Evolutionary conservation across 169 alveolate genomes (phyloP).

Genomic region (Cryptosporidium muris): DNA sequence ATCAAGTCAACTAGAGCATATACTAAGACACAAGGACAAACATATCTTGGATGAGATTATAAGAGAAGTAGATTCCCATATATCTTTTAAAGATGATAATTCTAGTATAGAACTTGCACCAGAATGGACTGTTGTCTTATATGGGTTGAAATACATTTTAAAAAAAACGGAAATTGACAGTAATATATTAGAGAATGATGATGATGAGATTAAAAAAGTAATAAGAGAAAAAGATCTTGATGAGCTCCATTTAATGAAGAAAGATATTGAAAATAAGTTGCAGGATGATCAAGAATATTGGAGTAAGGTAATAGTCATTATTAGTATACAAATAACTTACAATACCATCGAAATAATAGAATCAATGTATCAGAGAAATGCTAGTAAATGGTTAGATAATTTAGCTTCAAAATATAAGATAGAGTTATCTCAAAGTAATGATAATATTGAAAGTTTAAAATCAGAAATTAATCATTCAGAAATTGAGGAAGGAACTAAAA

Average conservation of each 20-base stretch:
- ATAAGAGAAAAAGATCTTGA: conserved; percentile 11
- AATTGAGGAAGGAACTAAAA: not conserved
- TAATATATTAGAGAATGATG: not conserved
- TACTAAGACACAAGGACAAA: not conserved
- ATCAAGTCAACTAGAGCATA: not conserved
- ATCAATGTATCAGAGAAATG: not conserved
- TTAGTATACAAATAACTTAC: not conserved
- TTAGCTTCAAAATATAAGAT: conserved; percentile 9
- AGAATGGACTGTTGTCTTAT: conserved; percentile 36
- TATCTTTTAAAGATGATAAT: not conserved
- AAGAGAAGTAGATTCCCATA: not conserved
- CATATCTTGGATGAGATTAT: not conserved
- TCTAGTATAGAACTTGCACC: conserved; percentile 16
- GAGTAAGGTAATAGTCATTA: conserved; percentile 22
- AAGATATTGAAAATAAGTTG: not conserved
- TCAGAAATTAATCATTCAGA: not conserved
- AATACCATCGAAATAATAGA: conserved; percentile 19
- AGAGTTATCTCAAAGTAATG: not conserved
- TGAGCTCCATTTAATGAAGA: conserved; percentile 7
- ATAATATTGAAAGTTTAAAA: no score
- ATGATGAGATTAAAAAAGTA: conserved; percentile 21
- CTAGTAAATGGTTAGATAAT: conserved; percentile 12
- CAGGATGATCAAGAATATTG: conserved; percentile 47
- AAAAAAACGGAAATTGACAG: not conserved
- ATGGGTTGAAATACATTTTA: conserved; percentile 27